Percentiles rank a stretch among this genome's conserved stretches.
phyloP scores from a whole-genome alignment of 805 yeast genomes.

The Kodamaea sagamina region DNA sequence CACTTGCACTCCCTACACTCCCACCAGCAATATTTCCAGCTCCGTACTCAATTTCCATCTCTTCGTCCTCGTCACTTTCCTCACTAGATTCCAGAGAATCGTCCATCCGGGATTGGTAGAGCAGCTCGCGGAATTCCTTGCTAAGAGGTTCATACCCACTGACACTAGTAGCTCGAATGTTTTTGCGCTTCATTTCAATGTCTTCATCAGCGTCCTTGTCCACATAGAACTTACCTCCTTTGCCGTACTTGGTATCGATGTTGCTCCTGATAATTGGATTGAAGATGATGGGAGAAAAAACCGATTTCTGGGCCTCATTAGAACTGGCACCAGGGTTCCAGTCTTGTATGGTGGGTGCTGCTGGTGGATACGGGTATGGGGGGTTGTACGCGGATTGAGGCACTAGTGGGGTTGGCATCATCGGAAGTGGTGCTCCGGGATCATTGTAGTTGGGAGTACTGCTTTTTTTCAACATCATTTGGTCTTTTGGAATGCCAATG shows the following conservation, averaged over 20 bases:
- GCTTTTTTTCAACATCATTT: conserved; percentile 49
- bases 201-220: conserved; percentile 35
- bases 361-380: conserved; percentile 3
- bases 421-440: conserved; percentile 83
- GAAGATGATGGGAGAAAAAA: conserved; percentile 80
- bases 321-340: not conserved
- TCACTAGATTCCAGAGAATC: conserved; percentile 18
- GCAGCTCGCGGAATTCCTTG: conserved; percentile 8
- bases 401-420: conserved; percentile 39
- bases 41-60: conserved; percentile 4
- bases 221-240: conserved; percentile 89
- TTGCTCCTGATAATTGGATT: conserved; percentile 74
- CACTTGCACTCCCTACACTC: not conserved
- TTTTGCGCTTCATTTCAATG: conserved; percentile 18
- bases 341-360: not conserved
- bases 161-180: conserved; percentile 39
- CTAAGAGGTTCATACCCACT: conserved; percentile 17
- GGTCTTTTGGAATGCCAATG: conserved; percentile 58
- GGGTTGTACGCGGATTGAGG: not conserved
- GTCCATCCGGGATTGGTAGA: conserved; percentile 9
- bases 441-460: conserved; percentile 63
- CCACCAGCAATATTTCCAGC: conserved; percentile 3
- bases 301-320: conserved; percentile 39
- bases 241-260: conserved; percentile 82
- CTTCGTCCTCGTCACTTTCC: conserved; percentile 43